Evolutionary conservation across 768 basidiomycete genomes (phyloP).

Genomic region (Saitozyma podzolica): DNA sequence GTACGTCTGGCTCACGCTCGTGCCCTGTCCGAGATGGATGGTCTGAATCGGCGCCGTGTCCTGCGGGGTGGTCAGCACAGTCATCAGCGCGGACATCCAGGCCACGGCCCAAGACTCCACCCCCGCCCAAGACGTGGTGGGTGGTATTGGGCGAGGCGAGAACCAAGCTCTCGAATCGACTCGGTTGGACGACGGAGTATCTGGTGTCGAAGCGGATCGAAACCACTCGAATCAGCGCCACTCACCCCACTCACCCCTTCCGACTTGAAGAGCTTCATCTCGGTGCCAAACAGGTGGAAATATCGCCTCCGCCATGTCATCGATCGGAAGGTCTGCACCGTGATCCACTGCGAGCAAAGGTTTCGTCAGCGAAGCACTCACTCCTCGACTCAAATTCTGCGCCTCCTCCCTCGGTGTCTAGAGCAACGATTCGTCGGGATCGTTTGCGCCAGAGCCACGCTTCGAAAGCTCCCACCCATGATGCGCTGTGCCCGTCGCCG

Average conservation of each 20-base stretch:
- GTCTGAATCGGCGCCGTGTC: conserved; percentile 35
- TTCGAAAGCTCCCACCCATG: too few species aligned
- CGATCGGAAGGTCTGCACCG: conserved; percentile 37
- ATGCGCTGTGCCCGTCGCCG: too few species aligned
- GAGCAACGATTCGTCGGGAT: neutral
- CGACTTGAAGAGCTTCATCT: conserved; percentile 37
- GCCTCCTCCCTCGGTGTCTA: neutral
- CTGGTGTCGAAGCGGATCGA: too few species aligned
- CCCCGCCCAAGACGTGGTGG: neutral
- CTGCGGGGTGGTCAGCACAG: conserved; percentile 13
- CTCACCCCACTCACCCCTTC: conserved; percentile 28
- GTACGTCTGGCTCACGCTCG: conserved; percentile 29
- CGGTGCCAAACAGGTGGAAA: conserved; percentile 30
- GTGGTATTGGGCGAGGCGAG: too few species aligned
- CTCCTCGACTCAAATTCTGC: neutral
- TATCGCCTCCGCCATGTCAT: conserved; percentile 40
- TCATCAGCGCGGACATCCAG: neutral
- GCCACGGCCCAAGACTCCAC: neutral
- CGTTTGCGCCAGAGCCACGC: too few species aligned
- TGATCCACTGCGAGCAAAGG: conserved; percentile 26
- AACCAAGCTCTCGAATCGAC: too few species aligned
- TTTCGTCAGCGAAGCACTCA: neutral
- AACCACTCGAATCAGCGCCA: neutral
- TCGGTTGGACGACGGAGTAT: too few species aligned
- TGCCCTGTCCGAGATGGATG: conserved; percentile 19